phyloP scores from a whole-genome alignment of 768 basidiomycete genomes.

The Kwoniella mangroviensis region DNA sequence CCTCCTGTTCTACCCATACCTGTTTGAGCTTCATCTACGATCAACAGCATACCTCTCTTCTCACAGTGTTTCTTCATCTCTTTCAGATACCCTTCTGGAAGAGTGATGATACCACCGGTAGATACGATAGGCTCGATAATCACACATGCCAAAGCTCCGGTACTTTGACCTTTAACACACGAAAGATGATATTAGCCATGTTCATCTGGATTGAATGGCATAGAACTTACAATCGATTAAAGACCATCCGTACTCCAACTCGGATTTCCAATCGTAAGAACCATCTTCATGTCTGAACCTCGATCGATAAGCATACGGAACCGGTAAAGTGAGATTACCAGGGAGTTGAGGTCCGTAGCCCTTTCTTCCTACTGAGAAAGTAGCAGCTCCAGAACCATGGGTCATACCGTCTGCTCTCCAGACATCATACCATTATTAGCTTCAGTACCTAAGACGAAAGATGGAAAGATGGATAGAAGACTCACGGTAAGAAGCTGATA shows the following conservation, averaged over 20 bases:
- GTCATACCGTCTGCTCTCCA: slow-evolving; percentile 31
- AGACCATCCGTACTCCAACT: slow-evolving; percentile 44
- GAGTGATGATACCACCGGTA: slow-evolving; percentile 43
- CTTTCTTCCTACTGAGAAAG: slow-evolving; percentile 26
- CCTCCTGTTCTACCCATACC: slow-evolving; percentile 40
- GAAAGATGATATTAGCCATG: background rate
- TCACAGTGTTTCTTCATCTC: slow-evolving; percentile 42
- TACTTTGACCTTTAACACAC: slow-evolving; percentile 32
- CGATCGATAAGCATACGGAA: slow-evolving; percentile 36
- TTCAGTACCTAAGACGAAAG: background rate
- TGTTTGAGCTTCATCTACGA: slow-evolving; percentile 51
- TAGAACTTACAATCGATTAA: slow-evolving; percentile 39
- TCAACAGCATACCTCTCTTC: slow-evolving; percentile 45
- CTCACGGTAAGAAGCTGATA: slow-evolving; percentile 39
- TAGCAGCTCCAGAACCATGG: slow-evolving; percentile 26
- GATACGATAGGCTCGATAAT: slow-evolving; percentile 50
- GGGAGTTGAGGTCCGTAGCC: slow-evolving; percentile 32
- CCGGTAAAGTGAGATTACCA: slow-evolving; percentile 32
- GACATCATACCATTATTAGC: background rate
- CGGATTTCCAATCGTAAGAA: slow-evolving; percentile 44
- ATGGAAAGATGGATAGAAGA: background rate
- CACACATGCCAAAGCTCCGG: slow-evolving; percentile 34
- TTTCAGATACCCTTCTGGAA: slow-evolving; percentile 43
- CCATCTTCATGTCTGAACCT: slow-evolving; percentile 40
- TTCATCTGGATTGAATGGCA: background rate